Conservation (phyloP, 129 eudicot genomes). For the Saposhnikovia divaricata region DNA sequence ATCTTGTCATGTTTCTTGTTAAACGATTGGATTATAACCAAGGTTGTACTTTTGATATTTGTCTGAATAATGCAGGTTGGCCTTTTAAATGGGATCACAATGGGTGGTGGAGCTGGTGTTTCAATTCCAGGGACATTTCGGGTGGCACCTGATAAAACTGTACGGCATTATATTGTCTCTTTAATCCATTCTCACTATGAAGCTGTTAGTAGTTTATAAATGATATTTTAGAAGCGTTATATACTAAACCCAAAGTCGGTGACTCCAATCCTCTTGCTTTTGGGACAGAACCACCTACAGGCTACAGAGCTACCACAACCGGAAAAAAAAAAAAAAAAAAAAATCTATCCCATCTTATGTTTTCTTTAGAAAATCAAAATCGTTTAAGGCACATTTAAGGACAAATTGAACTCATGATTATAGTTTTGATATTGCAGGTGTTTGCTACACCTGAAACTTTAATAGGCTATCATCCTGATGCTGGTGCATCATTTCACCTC, state of each 20-base stretch:
- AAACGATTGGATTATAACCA: constrained; percentile 1
- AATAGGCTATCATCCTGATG: constrained; percentile 95
- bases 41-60: constrained; percentile 1
- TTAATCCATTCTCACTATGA: not conserved
- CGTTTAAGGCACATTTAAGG: no score
- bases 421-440: constrained; percentile 31
- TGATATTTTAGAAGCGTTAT: not conserved
- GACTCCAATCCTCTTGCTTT: not conserved
- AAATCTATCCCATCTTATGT: no score
- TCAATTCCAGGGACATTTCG: constrained; percentile 85
- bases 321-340: no score
- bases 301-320: not conserved
- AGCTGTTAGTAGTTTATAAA: not conserved
- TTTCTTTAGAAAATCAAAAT: no score
- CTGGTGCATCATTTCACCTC: constrained; percentile 91
- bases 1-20: not conserved
- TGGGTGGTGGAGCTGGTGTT: constrained; percentile 95
- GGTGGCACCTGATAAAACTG: constrained; percentile 89
- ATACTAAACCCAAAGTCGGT: not conserved
- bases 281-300: not conserved
- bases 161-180: constrained; percentile 15
- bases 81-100: constrained; percentile 73
- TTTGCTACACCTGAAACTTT: constrained; percentile 91
- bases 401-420: not conserved
- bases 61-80: constrained; percentile 54